phyloP scores from a whole-genome alignment of 179 eudicot genomes.

The Pouteria campechiana region DNA sequence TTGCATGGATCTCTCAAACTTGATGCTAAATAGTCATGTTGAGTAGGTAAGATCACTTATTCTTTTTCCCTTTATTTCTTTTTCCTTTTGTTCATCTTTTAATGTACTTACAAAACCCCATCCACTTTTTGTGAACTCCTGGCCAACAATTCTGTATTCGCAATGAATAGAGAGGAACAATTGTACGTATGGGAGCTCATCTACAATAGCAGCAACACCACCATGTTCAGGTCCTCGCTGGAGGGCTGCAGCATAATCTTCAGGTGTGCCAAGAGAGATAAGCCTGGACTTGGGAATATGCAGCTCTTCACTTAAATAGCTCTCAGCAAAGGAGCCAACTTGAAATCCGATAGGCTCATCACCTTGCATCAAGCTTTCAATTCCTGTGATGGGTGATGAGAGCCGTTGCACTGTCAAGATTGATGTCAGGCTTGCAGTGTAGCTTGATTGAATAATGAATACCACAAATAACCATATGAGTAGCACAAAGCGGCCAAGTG shows the following conservation, averaged over 20 bases:
- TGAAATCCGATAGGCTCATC: constrained; percentile 35
- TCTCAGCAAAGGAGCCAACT: constrained; percentile 54
- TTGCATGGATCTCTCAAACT: too few species aligned
- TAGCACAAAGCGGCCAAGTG: constrained; percentile 55
- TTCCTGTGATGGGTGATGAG: constrained; percentile 42
- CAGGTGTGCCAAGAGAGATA: constrained; percentile 22
- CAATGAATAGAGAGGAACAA: constrained; percentile 41
- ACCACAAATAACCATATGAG: constrained; percentile 68
- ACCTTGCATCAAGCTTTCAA: constrained; percentile 37
- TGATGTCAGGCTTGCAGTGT: constrained; percentile 68
- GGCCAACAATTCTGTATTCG: constrained; percentile 43
- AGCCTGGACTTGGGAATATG: constrained; percentile 39
- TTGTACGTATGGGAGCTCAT: constrained; percentile 54
- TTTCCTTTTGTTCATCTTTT: too few species aligned
- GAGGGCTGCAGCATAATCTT: constrained; percentile 35
- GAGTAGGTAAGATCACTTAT: background rate
- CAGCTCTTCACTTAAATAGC: constrained; percentile 38
- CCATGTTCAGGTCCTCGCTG: constrained; percentile 22
- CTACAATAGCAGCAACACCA: constrained; percentile 53
- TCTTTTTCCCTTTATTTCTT: too few species aligned
- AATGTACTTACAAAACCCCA: constrained; percentile 46
- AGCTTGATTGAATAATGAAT: constrained; percentile 52
- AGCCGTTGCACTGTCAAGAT: constrained; percentile 56
- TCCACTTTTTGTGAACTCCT: constrained; percentile 43
- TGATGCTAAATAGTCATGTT: background rate